Base-by-base conservation (phyloP, 2,329 filamentous ascomycete genomes). In the Penicillium sp. region DNA sequence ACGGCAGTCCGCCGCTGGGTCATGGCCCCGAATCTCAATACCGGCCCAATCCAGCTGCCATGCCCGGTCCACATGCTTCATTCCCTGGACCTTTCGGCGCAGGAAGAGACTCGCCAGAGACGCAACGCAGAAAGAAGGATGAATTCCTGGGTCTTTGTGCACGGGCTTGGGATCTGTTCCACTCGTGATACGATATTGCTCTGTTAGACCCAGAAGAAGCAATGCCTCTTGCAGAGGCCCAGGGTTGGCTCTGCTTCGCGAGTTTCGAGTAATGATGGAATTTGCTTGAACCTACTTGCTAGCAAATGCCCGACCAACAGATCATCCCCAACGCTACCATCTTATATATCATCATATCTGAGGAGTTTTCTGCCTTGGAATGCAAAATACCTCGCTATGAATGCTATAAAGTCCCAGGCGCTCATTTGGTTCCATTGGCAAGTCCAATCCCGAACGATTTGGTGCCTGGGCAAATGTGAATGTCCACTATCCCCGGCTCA, bases 91-190 rank as follows among this genome's bases (percentile, higher is more conserved):
- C 89, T 1, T 94, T 94, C 67, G 89, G 89, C 35, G 89, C 89
- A 54, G 90, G 89, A 37, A 82, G 90, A 59, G 92, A 94, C 69
- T 92, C 86, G 63, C 91, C 90, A 8, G 92, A 94, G 66, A 90
- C 87, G 6, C 88, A 90, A 72, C 82, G 85, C 66, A 87, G 84
- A 69, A 97, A 97, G 85, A 92, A 92, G 71, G 92, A 96, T 42
- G 91, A 96, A 72, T 99, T 99, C 70, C 79, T 99, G 61, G 81
- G 84, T 54, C 78, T 97, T 48, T 97, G 93, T 72, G 86, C 90
- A 64, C 82, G 90, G 68, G 94, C 94, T 9, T 99, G 94, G 94
- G 94, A 99, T 77, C 76, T 99, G 29, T 96, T 97, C 76, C 94
- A 97, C 79, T 96, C 92, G 60, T 97, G 78, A 84, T 57, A 34